These are phyloP conservation scores for Curvularia sp. DNA, from an alignment of 2,329 filamentous ascomycete species.

Conservation along the genomic window DNA sequence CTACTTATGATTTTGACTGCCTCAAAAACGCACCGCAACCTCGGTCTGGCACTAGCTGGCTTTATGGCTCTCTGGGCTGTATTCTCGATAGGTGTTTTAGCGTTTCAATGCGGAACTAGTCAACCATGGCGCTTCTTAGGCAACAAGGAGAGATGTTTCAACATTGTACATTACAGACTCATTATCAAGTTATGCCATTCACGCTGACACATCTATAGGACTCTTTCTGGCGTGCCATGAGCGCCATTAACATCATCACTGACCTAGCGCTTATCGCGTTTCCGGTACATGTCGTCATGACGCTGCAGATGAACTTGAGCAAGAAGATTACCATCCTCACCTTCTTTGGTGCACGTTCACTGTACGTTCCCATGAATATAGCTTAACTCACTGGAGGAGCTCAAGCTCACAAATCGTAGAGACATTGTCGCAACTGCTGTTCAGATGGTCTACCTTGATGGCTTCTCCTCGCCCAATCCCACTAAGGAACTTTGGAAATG, in stretches of 20 bases:
- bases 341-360: conserved; percentile 44
- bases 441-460: conserved; percentile 42
- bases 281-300: conserved; percentile 45
- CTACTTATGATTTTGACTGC: conserved; percentile 46
- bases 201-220: conserved; percentile 18
- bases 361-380: conserved; percentile 28
- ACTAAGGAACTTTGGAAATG: conserved; percentile 47
- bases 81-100: conserved; percentile 36
- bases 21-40: conserved; percentile 38
- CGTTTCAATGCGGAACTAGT: conserved; percentile 43
- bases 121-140: conserved; percentile 39
- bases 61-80: conserved; percentile 46
- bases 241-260: conserved; percentile 45
- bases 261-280: conserved; percentile 45
- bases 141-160: conserved; percentile 26
- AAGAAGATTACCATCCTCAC: conserved; percentile 47
- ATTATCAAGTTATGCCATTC: too few relatives aligned
- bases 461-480: conserved; percentile 37
- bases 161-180: conserved; percentile 31
- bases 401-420: conserved; percentile 24
- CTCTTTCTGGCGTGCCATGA: conserved; percentile 43
- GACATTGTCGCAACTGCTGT: conserved; percentile 45
- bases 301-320: conserved; percentile 44
- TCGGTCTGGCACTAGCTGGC: conserved; percentile 35
- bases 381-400: too few relatives aligned